Evolutionary conservation across 257 asterid species (phyloP).

Genomic region (Ballota nigra): DNA sequence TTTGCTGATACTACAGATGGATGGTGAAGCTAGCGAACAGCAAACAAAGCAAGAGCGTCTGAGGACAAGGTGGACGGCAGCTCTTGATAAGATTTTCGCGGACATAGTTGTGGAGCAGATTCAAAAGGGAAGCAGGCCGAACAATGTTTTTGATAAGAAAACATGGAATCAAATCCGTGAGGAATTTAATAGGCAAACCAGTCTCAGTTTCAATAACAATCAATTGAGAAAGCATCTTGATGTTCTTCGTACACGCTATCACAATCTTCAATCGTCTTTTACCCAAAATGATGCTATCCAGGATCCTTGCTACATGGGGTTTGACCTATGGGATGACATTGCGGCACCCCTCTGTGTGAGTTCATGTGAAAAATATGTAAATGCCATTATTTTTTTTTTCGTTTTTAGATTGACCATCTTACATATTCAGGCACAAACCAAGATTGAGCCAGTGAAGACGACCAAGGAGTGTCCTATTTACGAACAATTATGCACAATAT

Average conservation of each 20-base stretch:
- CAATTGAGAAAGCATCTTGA: conserved; percentile 92
- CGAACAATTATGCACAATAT: conserved; percentile 73
- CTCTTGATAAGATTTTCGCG: conserved; percentile 77
- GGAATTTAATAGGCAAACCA: conserved; percentile 68
- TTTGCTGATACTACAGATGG: conserved; percentile 51
- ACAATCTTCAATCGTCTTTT: conserved; percentile 58
- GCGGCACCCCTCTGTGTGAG: conserved; percentile 45
- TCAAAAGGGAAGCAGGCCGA: conserved; percentile 72
- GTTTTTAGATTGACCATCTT: not conserved
- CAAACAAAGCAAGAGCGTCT: conserved; percentile 84
- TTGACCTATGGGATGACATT: conserved; percentile 93
- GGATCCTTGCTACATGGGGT: conserved; percentile 71
- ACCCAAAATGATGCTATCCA: conserved; percentile 55
- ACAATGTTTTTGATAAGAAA: conserved; percentile 88
- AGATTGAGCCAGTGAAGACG: conserved; percentile 67
- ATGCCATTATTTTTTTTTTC: not conserved
- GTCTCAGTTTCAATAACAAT: conserved; percentile 78
- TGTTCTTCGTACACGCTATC: conserved; percentile 81
- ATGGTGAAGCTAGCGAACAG: conserved; percentile 56
- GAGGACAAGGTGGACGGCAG: conserved; percentile 91
- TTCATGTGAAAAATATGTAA: not conserved
- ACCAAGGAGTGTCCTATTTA: conserved; percentile 78
- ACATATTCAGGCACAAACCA: conserved; percentile 59
- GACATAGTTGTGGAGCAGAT: conserved; percentile 86
- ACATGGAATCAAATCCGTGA: conserved; percentile 85